Evolutionary conservation across 139 green algal genomes (phyloP).

Genomic region (Volvox reticuliferus): DNA sequence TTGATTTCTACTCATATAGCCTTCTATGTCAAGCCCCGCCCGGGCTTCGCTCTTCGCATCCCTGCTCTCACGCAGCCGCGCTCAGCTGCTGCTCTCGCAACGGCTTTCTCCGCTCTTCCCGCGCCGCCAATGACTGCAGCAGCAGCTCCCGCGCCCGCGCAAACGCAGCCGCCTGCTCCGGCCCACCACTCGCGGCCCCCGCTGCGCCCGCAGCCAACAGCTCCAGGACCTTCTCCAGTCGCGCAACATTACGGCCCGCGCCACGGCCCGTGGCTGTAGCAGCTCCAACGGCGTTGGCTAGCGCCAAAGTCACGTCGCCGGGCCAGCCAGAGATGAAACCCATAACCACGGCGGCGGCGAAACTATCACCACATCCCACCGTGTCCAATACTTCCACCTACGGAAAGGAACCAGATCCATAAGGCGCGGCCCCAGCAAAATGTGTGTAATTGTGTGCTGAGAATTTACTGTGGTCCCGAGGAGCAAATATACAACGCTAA

Average conservation of each 20-base stretch:
- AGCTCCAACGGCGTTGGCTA: conserved; percentile 95
- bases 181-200: neutral
- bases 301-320: conserved; percentile 75
- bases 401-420: neutral
- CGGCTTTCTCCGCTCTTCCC: neutral
- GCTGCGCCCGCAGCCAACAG: conserved; percentile 14
- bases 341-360: conserved; percentile 91
- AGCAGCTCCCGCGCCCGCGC: conserved; percentile 6
- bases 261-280: conserved; percentile 89
- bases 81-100: conserved; percentile 8
- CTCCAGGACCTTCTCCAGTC: conserved; percentile 43
- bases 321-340: conserved; percentile 77
- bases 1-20: no score
- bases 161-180: conserved; percentile 6
- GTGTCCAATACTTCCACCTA: conserved; percentile 94
- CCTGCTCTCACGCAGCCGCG: conserved; percentile 19
- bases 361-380: conserved; percentile 96
- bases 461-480: no score
- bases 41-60: no score
- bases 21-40: no score
- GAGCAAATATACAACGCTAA: no score
- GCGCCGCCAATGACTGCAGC: neutral
- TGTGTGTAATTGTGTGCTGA: no score
- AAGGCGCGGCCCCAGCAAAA: no score
- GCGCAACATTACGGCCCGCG: conserved; percentile 92